phyloP scores from a whole-genome alignment of 2,329 filamentous ascomycete species.

The Hypoxylon rubiginosum region DNA sequence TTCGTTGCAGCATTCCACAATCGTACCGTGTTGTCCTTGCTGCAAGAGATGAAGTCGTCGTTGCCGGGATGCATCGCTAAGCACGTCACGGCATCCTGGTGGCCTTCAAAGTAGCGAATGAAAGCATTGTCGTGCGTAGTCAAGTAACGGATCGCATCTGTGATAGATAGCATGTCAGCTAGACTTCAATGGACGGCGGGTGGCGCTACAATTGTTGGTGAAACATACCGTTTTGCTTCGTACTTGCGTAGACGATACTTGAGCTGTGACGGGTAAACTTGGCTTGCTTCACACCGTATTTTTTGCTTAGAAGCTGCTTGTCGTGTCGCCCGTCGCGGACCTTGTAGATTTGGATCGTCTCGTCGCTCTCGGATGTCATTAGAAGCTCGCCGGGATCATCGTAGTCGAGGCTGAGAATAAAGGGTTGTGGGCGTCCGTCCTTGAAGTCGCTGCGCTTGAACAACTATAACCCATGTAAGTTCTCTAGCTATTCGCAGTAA shows the following conservation, averaged over 20 bases:
- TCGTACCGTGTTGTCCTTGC: conserved; percentile 89
- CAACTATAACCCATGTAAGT: conserved; percentile 58
- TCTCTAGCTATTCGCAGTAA: neutral
- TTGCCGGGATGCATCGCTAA: conserved; percentile 86
- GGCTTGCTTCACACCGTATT: conserved; percentile 94
- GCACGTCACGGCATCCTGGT: conserved; percentile 85
- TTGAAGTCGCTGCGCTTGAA: conserved; percentile 71
- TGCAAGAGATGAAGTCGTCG: conserved; percentile 93
- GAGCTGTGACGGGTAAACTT: conserved; percentile 93
- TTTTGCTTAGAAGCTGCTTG: conserved; percentile 92
- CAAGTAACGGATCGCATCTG: conserved; percentile 86
- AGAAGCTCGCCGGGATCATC: conserved; percentile 94
- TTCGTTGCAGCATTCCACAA: conserved; percentile 90
- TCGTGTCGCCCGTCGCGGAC: conserved; percentile 90
- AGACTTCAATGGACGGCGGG: neutral
- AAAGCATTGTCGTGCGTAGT: conserved; percentile 97
- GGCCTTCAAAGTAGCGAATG: conserved; percentile 95
- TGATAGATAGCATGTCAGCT: conserved; percentile 12
- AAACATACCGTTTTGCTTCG: conserved; percentile 84
- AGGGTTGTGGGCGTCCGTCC: conserved; percentile 66
- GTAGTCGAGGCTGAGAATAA: conserved; percentile 93
- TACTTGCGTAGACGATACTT: conserved; percentile 95
- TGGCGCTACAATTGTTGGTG: neutral
- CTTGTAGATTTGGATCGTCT: conserved; percentile 95
- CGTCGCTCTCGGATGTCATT: conserved; percentile 92